Evolutionary conservation across 495 filamentous ascomycete genomes (phyloP).

Genomic region (Chaetomidium leptoderma): DNA sequence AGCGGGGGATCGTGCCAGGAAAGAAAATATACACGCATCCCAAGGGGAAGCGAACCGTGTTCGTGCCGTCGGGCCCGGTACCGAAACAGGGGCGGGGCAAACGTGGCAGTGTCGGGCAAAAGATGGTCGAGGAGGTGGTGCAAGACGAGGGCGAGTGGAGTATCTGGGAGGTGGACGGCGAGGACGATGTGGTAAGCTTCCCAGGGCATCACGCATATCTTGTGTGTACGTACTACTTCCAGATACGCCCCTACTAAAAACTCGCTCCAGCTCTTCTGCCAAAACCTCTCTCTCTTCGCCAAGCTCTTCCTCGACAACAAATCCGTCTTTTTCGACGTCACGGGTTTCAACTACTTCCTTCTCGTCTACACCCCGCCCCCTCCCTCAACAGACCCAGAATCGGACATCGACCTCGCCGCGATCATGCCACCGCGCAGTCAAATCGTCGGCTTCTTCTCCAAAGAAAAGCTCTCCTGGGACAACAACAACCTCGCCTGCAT

Average conservation of each 20-base stretch:
- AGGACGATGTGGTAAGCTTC: slow-evolving; percentile 62
- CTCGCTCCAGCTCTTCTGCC: slow-evolving; percentile 70
- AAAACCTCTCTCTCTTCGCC: slow-evolving; percentile 94
- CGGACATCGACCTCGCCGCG: slow-evolving; percentile 1
- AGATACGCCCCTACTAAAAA: too few species aligned
- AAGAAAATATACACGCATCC: slow-evolving; percentile 49
- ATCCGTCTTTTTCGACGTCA: slow-evolving; percentile 95
- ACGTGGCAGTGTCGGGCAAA: slow-evolving; percentile 32
- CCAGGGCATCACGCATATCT: not conserved
- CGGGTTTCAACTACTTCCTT: slow-evolving; percentile 91
- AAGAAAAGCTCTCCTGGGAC: slow-evolving; percentile 98
- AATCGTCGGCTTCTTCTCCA: slow-evolving; percentile 94
- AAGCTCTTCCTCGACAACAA: slow-evolving; percentile 98
- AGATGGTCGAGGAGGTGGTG: slow-evolving; percentile 58
- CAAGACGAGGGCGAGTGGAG: slow-evolving; percentile 52
- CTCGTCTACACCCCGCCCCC: slow-evolving; percentile 59
- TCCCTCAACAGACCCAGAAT: slow-evolving; percentile 34
- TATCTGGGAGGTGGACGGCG: slow-evolving; percentile 90
- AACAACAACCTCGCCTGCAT: slow-evolving; percentile 98
- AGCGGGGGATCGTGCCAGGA: slow-evolving; percentile 38
- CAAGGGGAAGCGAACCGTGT: slow-evolving; percentile 35
- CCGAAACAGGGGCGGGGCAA: slow-evolving; percentile 44
- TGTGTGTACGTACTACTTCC: too few species aligned
- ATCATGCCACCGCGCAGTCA: slow-evolving; percentile 35
- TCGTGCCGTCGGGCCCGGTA: slow-evolving; percentile 23